Conservation (phyloP, 176 grass and related monocot species). For the Rhipidocladum racemiflorum region DNA sequence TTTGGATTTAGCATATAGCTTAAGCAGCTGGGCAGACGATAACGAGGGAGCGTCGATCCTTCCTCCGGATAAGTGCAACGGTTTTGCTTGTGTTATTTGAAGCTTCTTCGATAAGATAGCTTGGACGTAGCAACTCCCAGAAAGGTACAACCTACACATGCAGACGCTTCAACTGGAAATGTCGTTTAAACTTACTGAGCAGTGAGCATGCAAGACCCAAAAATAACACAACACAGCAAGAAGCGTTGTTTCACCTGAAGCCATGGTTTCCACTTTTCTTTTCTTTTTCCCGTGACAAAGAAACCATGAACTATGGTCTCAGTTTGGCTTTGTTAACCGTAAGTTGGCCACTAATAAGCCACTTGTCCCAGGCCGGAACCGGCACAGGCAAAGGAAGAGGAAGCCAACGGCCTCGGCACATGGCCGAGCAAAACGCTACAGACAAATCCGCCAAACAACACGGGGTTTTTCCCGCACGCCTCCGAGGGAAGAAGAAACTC, state of each 20-base stretch:
- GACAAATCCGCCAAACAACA: background rate
- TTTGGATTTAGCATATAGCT: too few relatives aligned
- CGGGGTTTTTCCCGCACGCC: background rate
- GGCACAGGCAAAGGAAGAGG: background rate
- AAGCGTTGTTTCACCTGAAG: background rate
- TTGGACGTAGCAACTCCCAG: background rate
- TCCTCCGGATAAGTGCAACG: background rate
- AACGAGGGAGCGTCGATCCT: background rate
- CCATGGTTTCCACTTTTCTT: background rate
- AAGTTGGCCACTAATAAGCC: background rate
- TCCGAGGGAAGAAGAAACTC: too few relatives aligned
- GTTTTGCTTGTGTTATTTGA: background rate
- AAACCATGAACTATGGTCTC: background rate
- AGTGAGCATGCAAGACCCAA: too few relatives aligned
- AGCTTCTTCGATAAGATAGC: background rate
- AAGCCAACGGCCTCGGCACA: conserved; percentile 6
- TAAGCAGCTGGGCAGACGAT: background rate
- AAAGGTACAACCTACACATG: too few relatives aligned
- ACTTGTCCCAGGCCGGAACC: background rate
- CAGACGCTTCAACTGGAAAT: too few relatives aligned
- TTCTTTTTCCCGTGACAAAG: background rate
- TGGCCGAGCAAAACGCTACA: background rate
- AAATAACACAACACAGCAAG: too few relatives aligned
- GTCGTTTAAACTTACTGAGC: too few relatives aligned
- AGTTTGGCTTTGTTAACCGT: background rate